Evolutionary conservation across 257 asterid genomes (phyloP), one percentile per base, ranked within the genome.

Genomic region (Scutellaria minor): DNA sequence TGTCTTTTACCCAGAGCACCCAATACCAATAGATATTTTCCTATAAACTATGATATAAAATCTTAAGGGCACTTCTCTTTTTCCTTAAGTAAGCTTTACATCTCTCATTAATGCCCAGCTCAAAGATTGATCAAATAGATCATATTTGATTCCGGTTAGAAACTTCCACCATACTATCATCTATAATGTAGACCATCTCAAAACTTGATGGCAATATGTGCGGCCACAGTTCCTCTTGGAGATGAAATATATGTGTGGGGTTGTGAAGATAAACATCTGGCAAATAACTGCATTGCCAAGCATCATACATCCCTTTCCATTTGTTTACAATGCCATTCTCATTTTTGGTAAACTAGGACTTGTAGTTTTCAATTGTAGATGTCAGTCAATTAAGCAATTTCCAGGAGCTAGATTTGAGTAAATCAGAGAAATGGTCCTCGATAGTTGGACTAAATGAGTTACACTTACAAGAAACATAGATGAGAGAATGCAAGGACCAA

Each of bases 31-130:
- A 31, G 37, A 31, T 31, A 1, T 31, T 31, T 2, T 31, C 37
- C 37, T 4, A 31, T 31, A 31, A 2, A 31, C 37, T 31, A 31
- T 31, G 5, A 31, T 22, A 31, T 22, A 22, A 11, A 3, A 64
- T 64, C 56, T 22, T 64, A 45, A 11, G 70, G 27, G 40, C 35
- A 64, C 13, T 11, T 46, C 54, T 10, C 15, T 10, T 63, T 64
- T 24, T 10, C 56, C 42, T 15, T 7, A 12, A 18, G 14, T 13
- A 13, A 13, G 3, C 41, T 37, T 31, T 31, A 31, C 37, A 24
- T 39, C 48, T 37, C 12, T 20, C 5, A 22, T n/a, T 10, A n/a
- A 35, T 24, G 2, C 57, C 22, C 37, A 46, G 56, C 57, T 12
- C 6, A 52, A 64, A 64, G 48, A 22, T 44, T 22, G n/a, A 45